A percentile compares a stretch with the other conserved stretches of the same genome.
Conservation (phyloP, 2,329 filamentous ascomycete genomes). For the Rhinocladiella mackenziei region DNA sequence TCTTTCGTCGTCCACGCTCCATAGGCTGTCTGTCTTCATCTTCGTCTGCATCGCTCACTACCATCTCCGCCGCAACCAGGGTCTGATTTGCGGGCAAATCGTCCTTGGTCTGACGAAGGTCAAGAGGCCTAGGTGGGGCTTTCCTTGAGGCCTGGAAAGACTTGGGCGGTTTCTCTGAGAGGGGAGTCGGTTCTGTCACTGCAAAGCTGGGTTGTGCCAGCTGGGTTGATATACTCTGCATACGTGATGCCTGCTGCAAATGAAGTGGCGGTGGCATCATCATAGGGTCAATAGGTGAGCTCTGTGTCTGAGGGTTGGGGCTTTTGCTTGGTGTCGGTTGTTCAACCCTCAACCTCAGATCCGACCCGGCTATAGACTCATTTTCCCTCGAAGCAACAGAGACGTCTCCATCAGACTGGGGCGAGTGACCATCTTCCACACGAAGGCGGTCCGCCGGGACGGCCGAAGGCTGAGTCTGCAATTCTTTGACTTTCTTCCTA, state of each 20-base stretch:
- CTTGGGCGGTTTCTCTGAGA: slow-evolving; percentile 47
- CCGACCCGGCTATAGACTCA: slow-evolving; percentile 3
- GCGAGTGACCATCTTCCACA: slow-evolving; percentile 23
- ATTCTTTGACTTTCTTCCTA: slow-evolving; percentile 81
- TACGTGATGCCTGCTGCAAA: slow-evolving; percentile 12
- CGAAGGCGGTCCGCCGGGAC: slow-evolving; percentile 35
- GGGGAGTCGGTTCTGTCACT: slow-evolving; percentile 39
- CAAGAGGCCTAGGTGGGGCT: slow-evolving; percentile 77
- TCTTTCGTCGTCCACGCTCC: slow-evolving; percentile 72
- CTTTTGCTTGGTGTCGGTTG: slow-evolving; percentile 9
- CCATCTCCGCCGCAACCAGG: slow-evolving; percentile 6
- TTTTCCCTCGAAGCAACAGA: slow-evolving; percentile 13
- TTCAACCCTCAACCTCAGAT: slow-evolving; percentile 5
- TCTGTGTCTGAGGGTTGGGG: slow-evolving; percentile 1
- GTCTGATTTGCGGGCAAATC: slow-evolving; percentile 10
- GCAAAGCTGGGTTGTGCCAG: slow-evolving; percentile 22
- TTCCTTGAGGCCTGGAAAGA: slow-evolving; percentile 65
- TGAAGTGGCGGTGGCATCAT: slow-evolving; percentile 27
- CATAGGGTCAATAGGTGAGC: slow-evolving; percentile 21
- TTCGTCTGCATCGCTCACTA: slow-evolving; percentile 19
- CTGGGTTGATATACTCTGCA: slow-evolving; percentile 19
- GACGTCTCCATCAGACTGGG: slow-evolving; percentile 27
- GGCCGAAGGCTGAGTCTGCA: slow-evolving; percentile 46
- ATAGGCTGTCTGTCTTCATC: slow-evolving; percentile 35
- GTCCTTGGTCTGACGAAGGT: slow-evolving; percentile 53